Base-by-base conservation (phyloP, 2,329 filamentous ascomycete genomes). In the Alternaria solani region DNA sequence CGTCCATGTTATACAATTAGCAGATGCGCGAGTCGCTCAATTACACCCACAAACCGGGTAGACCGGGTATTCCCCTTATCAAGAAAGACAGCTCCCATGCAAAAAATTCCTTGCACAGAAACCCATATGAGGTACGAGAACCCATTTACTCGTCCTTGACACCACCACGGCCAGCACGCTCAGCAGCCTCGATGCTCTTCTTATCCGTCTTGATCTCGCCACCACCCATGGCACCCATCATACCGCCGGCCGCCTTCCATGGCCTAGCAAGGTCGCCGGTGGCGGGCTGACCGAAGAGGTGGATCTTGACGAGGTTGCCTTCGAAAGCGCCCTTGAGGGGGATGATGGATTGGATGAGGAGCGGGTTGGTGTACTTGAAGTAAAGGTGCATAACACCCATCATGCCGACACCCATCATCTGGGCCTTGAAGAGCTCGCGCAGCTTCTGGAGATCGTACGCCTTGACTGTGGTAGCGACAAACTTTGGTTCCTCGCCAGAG, bases 311-410 rank as follows among this genome's bases (percentile, higher is more conserved):
- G 73, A 97, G 85, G 86, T 97, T 98, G 83, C 90, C 87, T 86
- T 99, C 95, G 81, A 99, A 87, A 46, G 93, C 94, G 78, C 91
- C 87, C 90, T 99, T 99, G 81, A 98, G 86, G 34, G 95, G 95
- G 78, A 99, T 95, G 84, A 99, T 97, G 80, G 91, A 96, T 88
- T 99, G 95, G 84, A 99, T 97, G 75, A 97, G 85, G 52, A 99
- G 91, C 42, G 95, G 95, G 89, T 98, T 99, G 84, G 94, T 98
- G 90, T 98, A 99, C 81, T 97, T 94, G 87, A 99, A 91, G 89
- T 98, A 99, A 64, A 99, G 70, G 84, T 99, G 95, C 94, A 99
- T 98, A 77, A 97, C 92, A 64, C 82, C 89, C 94, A 99, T 98
- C 94, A 99, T 99, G 80, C 87, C 94, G 60, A 99, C 86, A 62